These are phyloP conservation scores for Fistulifera pelliculosa DNA, from an alignment of 108 stramenopile genomes.

Conservation along the genomic window DNA sequence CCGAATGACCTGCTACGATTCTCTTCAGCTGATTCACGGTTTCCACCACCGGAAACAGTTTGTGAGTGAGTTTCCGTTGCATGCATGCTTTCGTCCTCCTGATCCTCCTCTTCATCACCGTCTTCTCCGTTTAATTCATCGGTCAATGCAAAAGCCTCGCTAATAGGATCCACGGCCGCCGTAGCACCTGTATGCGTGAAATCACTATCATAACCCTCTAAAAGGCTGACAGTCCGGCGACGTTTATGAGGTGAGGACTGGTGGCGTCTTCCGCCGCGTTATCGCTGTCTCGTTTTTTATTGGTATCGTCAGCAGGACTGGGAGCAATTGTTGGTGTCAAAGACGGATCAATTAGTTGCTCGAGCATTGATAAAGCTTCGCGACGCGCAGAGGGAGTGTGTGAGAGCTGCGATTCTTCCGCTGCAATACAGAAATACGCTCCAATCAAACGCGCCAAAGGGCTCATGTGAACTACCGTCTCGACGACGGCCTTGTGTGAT, in stretches of 20 bases:
- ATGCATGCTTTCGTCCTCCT: slow-evolving; percentile 8
- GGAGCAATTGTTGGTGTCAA: too few species aligned
- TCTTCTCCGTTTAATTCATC: slow-evolving; percentile 13
- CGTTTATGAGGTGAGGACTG: neutral
- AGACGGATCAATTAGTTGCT: slow-evolving; percentile 22
- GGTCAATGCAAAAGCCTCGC: slow-evolving; percentile 4
- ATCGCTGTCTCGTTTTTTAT: too few species aligned
- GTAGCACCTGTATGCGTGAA: neutral
- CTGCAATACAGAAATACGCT: slow-evolving; percentile 16
- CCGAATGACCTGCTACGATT: slow-evolving; percentile 5
- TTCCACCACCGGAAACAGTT: neutral
- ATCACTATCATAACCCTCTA: neutral
- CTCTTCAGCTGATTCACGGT: slow-evolving; percentile 13
- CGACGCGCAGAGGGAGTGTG: too few species aligned
- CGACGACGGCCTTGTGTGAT: neutral
- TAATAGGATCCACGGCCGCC: slow-evolving; percentile 4
- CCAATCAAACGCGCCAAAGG: slow-evolving; percentile 27
- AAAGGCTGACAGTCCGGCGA: neutral
- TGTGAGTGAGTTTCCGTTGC: neutral
- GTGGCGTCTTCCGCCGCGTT: slow-evolving; percentile 6
- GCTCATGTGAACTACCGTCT: slow-evolving; percentile 1
- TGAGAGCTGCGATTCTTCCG: neutral
- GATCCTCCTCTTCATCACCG: slow-evolving; percentile 12
- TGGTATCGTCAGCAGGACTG: too few species aligned
- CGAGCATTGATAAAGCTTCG: slow-evolving; percentile 6